Evolutionary conservation across 768 basidiomycete species (phyloP).

Genomic region (Nidularia pulvinata): DNA sequence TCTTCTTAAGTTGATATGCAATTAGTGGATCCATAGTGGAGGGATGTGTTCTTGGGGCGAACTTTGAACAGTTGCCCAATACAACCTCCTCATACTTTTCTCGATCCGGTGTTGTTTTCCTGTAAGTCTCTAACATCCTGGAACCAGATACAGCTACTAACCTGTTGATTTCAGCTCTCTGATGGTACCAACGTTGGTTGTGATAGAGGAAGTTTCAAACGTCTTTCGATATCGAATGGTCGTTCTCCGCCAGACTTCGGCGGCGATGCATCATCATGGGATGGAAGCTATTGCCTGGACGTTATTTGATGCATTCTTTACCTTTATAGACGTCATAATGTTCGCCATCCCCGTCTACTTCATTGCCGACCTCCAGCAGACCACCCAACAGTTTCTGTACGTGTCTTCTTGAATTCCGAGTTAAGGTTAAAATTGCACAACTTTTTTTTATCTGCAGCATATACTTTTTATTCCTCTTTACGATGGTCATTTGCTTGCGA

Average conservation of each 20-base stretch:
- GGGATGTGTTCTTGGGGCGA: no score
- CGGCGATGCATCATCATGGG: slow-evolving; percentile 18
- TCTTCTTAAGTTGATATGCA: no score
- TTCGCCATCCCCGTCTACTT: slow-evolving; percentile 62
- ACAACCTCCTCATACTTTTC: background rate
- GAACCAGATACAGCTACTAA: background rate
- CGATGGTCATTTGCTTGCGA: slow-evolving; percentile 66
- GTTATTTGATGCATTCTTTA: slow-evolving; percentile 61
- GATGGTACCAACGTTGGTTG: background rate
- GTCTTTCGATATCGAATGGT: background rate
- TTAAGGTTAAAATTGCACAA: background rate
- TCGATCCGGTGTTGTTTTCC: background rate
- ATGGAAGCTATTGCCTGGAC: slow-evolving; percentile 49
- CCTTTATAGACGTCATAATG: slow-evolving; percentile 39
- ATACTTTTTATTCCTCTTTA: slow-evolving; percentile 55
- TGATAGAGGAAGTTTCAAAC: background rate
- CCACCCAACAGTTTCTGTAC: slow-evolving; percentile 66
- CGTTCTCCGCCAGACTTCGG: slow-evolving; percentile 6
- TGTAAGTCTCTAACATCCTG: background rate
- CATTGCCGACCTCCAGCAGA: slow-evolving; percentile 52
- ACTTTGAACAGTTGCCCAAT: no score
- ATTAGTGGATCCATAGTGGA: no score
- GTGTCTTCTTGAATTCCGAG: slow-evolving; percentile 12
- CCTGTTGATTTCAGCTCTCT: background rate
- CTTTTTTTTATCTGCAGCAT: slow-evolving; percentile 35